Evolutionary conservation across 192 early-diverging fungal genomes (phyloP).

Genomic region (Backusella liffmaniae): DNA sequence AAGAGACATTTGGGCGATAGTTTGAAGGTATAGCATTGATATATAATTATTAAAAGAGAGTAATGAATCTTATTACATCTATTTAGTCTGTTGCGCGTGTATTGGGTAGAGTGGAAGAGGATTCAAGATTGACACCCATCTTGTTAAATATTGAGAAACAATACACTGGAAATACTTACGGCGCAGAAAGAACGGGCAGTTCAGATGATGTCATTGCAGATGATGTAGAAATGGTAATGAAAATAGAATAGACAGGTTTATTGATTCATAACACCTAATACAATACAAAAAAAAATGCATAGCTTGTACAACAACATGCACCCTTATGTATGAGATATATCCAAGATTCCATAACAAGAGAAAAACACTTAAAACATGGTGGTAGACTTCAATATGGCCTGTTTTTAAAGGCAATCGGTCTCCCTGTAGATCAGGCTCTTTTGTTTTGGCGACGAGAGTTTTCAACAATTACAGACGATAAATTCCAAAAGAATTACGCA

Average conservation of each 20-base stretch:
- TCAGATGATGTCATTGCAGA: slow-evolving; percentile 60
- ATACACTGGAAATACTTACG: slow-evolving; percentile 71
- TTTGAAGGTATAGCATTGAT: slow-evolving; percentile 42
- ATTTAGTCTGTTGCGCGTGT: slow-evolving; percentile 67
- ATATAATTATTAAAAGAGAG: not conserved
- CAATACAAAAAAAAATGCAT: not conserved
- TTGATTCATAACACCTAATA: not conserved
- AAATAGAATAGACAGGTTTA: not conserved
- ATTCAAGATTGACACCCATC: slow-evolving; percentile 86
- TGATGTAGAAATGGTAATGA: slow-evolving; percentile 59
- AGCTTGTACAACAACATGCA: slow-evolving; percentile 66
- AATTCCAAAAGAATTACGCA: slow-evolving; percentile 91
- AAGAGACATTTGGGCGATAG: slow-evolving; percentile 52
- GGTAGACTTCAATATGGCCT: slow-evolving; percentile 91
- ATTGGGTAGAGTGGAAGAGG: slow-evolving; percentile 87
- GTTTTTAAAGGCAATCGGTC: slow-evolving; percentile 94
- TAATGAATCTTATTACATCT: not conserved
- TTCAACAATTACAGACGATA: slow-evolving; percentile 73
- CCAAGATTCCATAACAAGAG: slow-evolving; percentile 63
- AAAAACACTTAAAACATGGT: slow-evolving; percentile 83
- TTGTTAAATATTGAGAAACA: slow-evolving; percentile 85
- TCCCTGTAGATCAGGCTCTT: slow-evolving; percentile 86
- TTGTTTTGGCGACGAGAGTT: slow-evolving; percentile 91
- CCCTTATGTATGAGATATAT: slow-evolving; percentile 92
- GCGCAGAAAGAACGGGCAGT: not conserved